Evolutionary conservation across 345 rosid genomes (phyloP).

Genomic region (Eutrema heterophyllum): DNA sequence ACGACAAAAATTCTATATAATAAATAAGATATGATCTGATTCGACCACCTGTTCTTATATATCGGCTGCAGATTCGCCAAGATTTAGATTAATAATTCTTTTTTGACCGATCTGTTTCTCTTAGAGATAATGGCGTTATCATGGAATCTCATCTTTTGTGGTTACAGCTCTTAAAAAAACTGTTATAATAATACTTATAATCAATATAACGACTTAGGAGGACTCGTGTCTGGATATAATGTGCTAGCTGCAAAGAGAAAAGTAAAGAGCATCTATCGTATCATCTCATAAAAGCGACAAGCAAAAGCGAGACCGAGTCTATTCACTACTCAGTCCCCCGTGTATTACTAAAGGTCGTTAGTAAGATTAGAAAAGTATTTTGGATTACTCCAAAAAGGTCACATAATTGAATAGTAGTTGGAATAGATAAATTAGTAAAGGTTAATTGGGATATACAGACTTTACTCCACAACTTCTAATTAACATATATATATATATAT

Average conservation of each 20-base stretch:
- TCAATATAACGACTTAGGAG: neutral
- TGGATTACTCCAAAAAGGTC: no score
- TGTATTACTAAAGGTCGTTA: no score
- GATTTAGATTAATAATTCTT: neutral
- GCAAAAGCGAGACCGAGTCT: constrained; percentile 8
- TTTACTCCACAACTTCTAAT: no score
- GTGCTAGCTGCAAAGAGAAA: constrained; percentile 13
- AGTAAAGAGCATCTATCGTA: constrained; percentile 10
- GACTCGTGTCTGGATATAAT: constrained; percentile 20
- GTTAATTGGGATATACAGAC: no score
- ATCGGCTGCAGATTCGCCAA: constrained; percentile 6
- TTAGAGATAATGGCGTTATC: constrained; percentile 8
- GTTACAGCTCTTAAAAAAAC: constrained; percentile 3
- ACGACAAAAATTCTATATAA: neutral
- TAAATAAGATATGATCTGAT: neutral
- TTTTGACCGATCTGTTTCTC: constrained; percentile 8
- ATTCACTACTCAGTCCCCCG: neutral
- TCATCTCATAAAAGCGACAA: constrained; percentile 8
- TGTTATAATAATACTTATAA: neutral
- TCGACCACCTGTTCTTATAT: constrained; percentile 5
- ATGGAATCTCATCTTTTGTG: constrained; percentile 7
- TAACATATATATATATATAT: neutral
- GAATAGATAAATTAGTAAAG: no score
- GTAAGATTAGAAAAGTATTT: no score
- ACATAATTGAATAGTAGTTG: no score